Conservation (phyloP, 2,329 filamentous ascomycete genomes). For the Aspergillus sp. region DNA sequence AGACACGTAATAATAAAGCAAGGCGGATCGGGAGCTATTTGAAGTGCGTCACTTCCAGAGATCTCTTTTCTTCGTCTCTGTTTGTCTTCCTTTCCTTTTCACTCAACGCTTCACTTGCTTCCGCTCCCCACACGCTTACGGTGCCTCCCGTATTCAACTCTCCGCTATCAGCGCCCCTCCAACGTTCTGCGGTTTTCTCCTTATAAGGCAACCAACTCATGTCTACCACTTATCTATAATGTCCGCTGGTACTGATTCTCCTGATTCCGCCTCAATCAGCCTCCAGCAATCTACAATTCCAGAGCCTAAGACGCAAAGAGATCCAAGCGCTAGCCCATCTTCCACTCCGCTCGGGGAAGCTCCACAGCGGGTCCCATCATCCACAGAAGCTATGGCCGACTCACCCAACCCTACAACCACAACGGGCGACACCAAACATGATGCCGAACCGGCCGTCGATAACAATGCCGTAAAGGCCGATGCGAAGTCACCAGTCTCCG, state of each 20-base stretch:
- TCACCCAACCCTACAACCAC: constrained; percentile 18
- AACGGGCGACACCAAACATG: constrained; percentile 29
- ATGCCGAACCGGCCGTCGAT: constrained; percentile 28
- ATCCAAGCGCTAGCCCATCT: constrained; percentile 20
- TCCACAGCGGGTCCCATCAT: constrained; percentile 20
- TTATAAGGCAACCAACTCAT: background rate
- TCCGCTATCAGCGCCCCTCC: background rate
- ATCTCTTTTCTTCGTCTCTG: background rate
- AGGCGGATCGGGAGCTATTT: constrained; percentile 9
- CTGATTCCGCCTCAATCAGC: constrained; percentile 3
- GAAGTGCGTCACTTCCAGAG: background rate
- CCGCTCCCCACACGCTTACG: background rate
- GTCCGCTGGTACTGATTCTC: constrained; percentile 11
- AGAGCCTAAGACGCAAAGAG: constrained; percentile 19
- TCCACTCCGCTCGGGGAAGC: constrained; percentile 21
- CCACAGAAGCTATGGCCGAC: constrained; percentile 29
- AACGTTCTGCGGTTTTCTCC: background rate
- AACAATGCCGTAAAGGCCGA: constrained; percentile 27
- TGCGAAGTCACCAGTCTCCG: constrained; percentile 19
- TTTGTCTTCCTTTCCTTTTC: background rate
- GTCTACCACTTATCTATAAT: constrained; percentile 10
- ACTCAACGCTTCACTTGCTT: background rate
- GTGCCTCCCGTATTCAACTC: background rate
- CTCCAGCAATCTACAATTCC: constrained; percentile 7
- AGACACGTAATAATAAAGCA: constrained; percentile 6